phyloP scores from a whole-genome alignment of 129 eudicot species.

The Helianthus tuberosus region DNA sequence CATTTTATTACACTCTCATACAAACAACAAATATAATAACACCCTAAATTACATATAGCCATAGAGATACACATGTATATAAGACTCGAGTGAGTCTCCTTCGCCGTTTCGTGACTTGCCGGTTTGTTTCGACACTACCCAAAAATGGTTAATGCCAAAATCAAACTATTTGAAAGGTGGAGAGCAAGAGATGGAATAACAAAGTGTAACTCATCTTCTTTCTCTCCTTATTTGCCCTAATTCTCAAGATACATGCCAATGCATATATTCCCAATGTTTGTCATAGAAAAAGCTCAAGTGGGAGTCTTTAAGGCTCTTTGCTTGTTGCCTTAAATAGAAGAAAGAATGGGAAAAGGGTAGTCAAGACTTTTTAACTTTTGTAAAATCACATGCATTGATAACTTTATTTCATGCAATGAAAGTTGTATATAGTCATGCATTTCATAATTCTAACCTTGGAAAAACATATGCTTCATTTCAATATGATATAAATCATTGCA shows the following conservation, averaged over 20 bases:
- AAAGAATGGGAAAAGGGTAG: constrained; percentile 29
- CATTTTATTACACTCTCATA: constrained; percentile 32
- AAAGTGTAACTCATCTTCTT: constrained; percentile 35
- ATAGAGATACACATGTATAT: constrained; percentile 23
- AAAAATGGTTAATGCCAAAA: constrained; percentile 18
- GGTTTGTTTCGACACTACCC: constrained; percentile 43
- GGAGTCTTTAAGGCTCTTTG: constrained; percentile 37
- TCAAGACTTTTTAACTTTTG: constrained; percentile 31
- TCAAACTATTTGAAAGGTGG: constrained; percentile 35
- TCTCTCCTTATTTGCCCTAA: constrained; percentile 46
- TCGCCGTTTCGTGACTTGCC: constrained; percentile 86
- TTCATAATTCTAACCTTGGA: constrained; percentile 10
- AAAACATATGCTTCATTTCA: constrained; percentile 10
- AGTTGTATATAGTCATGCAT: constrained; percentile 1
- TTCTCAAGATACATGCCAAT: constrained; percentile 32
- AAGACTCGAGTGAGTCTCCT: constrained; percentile 53
- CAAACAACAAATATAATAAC: constrained; percentile 2
- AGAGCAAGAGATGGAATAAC: constrained; percentile 26
- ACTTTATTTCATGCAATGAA: neutral
- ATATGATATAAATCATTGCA: constrained; percentile 35
- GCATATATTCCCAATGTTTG: constrained; percentile 17
- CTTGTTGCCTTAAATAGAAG: constrained; percentile 38
- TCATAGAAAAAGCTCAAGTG: constrained; percentile 34
- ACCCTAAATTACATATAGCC: constrained; percentile 31
- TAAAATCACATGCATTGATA: neutral